Evolutionary conservation across 2,329 filamentous ascomycete genomes (phyloP).

Genomic region (Apiospora hydei): DNA sequence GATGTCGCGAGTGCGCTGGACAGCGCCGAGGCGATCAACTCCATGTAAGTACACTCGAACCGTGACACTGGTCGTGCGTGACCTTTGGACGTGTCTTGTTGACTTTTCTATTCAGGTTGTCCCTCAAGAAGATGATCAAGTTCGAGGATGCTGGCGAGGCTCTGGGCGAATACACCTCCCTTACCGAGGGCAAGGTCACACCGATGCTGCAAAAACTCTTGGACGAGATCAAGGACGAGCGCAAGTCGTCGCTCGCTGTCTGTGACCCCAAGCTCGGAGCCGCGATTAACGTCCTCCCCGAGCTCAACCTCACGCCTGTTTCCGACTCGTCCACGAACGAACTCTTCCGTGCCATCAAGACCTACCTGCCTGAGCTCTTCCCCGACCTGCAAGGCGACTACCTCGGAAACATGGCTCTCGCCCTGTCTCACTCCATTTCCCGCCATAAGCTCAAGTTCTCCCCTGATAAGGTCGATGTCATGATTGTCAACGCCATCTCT

Average conservation of each 20-base stretch:
- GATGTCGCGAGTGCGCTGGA: slow-evolving; percentile 77
- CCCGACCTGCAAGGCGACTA: slow-evolving; percentile 86
- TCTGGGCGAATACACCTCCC: slow-evolving; percentile 85
- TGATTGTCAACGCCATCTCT: slow-evolving; percentile 97
- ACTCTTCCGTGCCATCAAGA: slow-evolving; percentile 92
- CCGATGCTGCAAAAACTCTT: slow-evolving; percentile 83
- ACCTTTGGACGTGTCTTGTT: slow-evolving; percentile 24
- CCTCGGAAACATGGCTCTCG: slow-evolving; percentile 92
- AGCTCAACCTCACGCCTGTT: slow-evolving; percentile 82
- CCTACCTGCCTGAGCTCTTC: slow-evolving; percentile 88
- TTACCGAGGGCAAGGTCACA: slow-evolving; percentile 95
- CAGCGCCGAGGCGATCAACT: slow-evolving; percentile 83
- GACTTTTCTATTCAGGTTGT: slow-evolving; percentile 65
- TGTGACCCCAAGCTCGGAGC: slow-evolving; percentile 92
- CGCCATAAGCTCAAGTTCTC: slow-evolving; percentile 99
- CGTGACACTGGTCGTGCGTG: neutral
- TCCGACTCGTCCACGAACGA: slow-evolving; percentile 85
- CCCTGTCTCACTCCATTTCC: slow-evolving; percentile 95
- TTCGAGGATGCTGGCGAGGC: slow-evolving; percentile 93
- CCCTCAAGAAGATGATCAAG: slow-evolving; percentile 96
- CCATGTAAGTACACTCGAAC: slow-evolving; percentile 68
- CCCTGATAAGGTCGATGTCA: slow-evolving; percentile 97
- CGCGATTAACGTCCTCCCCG: slow-evolving; percentile 90
- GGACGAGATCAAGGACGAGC: slow-evolving; percentile 93
- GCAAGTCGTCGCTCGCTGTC: slow-evolving; percentile 93